Evolutionary conservation across 2,329 filamentous ascomycete species (phyloP), one percentile per base, ranked within the genome.

Genomic region (Curvularia spicifera): DNA sequence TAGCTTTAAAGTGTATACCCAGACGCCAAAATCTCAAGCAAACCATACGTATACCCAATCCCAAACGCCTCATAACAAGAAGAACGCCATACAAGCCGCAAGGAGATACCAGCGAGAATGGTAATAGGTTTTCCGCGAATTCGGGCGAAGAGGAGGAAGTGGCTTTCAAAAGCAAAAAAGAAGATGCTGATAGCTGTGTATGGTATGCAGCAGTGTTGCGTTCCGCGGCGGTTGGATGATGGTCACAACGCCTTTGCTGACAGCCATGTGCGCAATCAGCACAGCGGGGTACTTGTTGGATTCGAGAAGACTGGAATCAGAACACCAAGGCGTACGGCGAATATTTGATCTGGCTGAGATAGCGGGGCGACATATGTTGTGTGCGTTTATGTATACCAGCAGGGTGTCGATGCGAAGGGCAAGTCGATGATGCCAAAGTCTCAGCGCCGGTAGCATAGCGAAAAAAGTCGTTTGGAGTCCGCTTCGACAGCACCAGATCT

Each of bases 1-100:
- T 13, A 31, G 15, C 35, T 13, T 12, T 10, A 4, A 24, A 35
- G 4, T 42, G 20, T 50, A 43, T 42, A 35, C 5, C 28, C 26
- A n/a, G 48, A 22, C 37, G 15, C 29, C 22, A 51, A 56, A 51
- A 28, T 42, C 15, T 39, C 15, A 24, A n/a, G 18, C 24, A 12
- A 2, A 7, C 1, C 6, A 29, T 24, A 53, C 54, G 54, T 56
- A 52, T 56, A 26, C 37, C 42, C 28, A 35, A 35, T 1, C 44
- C 43, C 1, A 22, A 52, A 52, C 48, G 43, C 54, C 47, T 37
- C 3, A 26, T n/a, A 33, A 51, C 13, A 39, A 31, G 8, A 10
- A 42, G 29, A 35, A 52, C 8, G 10, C 18, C 28, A 13, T 33
- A 8, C 20, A 4, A 31, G 12, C n/a, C 28, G 15, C 28, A 33